A percentile compares a stretch with the other conserved stretches of the same genome.
phyloP scores from a whole-genome alignment of 2,329 filamentous ascomycete species.

The Diaporthe australafricana region DNA sequence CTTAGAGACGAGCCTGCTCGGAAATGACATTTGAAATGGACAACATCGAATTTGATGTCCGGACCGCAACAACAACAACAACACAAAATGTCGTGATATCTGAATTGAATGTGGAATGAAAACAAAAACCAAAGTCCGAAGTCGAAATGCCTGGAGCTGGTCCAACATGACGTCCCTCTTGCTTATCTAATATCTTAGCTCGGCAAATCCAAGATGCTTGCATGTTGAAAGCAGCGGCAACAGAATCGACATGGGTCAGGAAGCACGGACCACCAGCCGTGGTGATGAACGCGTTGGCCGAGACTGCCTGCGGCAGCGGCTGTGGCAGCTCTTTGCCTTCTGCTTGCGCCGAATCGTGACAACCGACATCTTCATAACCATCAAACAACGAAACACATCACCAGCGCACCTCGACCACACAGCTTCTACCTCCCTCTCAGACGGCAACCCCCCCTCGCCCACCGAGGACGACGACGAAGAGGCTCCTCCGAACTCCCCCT shows the following conservation, averaged over 20 bases:
- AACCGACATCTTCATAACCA: constrained; percentile 32
- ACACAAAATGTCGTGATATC: not conserved
- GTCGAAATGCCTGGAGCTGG: constrained; percentile 2
- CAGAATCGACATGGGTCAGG: constrained; percentile 29
- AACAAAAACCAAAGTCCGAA: not conserved
- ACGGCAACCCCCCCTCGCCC: not conserved
- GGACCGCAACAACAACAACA: not conserved
- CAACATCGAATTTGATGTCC: not conserved
- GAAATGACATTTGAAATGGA: no score
- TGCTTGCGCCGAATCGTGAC: constrained; percentile 38
- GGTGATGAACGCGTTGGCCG: constrained; percentile 35
- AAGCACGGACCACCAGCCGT: constrained; percentile 33
- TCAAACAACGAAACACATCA: constrained; percentile 7
- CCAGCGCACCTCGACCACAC: not conserved
- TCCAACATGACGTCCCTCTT: constrained; percentile 1
- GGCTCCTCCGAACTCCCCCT: not conserved
- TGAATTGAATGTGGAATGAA: not conserved
- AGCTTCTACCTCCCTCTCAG: not conserved
- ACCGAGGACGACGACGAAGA: constrained; percentile 6
- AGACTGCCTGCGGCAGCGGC: constrained; percentile 38
- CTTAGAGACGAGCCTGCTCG: not conserved
- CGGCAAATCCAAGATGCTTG: not conserved
- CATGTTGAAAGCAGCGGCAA: not conserved
- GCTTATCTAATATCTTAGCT: constrained; percentile 28
- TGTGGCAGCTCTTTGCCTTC: constrained; percentile 34